These are phyloP conservation scores for Silene noctiflora DNA, from an alignment of 179 eudicot species.

Conservation along the genomic window DNA sequence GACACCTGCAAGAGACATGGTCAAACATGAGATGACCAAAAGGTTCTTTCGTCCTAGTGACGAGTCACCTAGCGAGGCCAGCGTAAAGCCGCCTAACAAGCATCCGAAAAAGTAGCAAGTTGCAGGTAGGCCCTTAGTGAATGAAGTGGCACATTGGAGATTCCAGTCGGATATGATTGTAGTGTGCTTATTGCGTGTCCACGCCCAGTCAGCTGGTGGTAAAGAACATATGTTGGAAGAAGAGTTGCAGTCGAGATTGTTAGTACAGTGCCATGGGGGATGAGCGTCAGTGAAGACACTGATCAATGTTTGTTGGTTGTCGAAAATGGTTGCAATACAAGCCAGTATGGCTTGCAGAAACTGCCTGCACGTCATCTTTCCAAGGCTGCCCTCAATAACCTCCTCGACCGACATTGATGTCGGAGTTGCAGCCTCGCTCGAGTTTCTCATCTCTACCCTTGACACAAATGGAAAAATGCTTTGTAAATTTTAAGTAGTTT, in stretches of 20 bases:
- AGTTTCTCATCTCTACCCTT: not conserved
- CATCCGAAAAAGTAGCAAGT: conserved; percentile 27
- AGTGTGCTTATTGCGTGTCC: conserved; percentile 16
- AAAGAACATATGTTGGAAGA: conserved; percentile 18
- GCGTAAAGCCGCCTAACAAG: conserved; percentile 23
- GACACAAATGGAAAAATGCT: not conserved
- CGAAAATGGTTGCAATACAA: conserved; percentile 22
- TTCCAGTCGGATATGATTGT: conserved; percentile 29
- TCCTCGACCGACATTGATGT: conserved; percentile 25
- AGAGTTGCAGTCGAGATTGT: conserved; percentile 8
- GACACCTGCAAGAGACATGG: conserved; percentile 23
- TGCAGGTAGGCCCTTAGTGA: conserved; percentile 28
- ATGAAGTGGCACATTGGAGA: conserved; percentile 27
- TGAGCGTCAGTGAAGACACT: conserved; percentile 28
- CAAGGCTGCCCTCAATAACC: conserved; percentile 27
- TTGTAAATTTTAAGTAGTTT: not conserved
- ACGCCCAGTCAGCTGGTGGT: conserved; percentile 23
- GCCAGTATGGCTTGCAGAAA: conserved; percentile 30
- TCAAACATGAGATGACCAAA: conserved; percentile 20
- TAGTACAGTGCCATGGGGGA: conserved; percentile 27
- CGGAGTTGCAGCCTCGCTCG: not conserved
- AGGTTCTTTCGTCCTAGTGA: conserved; percentile 31
- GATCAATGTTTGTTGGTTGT: conserved; percentile 31
- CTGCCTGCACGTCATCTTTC: conserved; percentile 21
- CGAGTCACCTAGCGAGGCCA: conserved; percentile 27